phyloP scores from a whole-genome alignment of 768 basidiomycete genomes.

The Leccinum sublutescens region DNA sequence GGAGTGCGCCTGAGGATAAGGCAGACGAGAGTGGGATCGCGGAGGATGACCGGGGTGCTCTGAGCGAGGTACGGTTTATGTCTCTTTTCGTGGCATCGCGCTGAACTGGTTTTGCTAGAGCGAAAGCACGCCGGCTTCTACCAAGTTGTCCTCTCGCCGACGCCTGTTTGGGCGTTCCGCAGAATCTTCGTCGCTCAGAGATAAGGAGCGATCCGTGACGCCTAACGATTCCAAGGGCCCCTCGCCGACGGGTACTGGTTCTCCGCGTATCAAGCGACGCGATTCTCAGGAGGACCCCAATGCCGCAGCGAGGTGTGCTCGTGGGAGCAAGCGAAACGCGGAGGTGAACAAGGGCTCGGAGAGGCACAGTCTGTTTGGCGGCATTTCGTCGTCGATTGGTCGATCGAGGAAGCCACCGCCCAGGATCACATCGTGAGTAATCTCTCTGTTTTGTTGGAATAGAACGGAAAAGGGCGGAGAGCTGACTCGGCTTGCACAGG shows the following conservation, averaged over 20 bases:
- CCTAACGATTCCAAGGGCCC: slow-evolving; percentile 28
- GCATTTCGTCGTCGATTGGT: slow-evolving; percentile 55
- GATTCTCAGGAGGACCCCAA: slow-evolving; percentile 26
- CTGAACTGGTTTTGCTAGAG: slow-evolving; percentile 36
- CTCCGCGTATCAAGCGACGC: slow-evolving; percentile 20
- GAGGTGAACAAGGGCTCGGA: slow-evolving; percentile 50
- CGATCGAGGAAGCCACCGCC: slow-evolving; percentile 82
- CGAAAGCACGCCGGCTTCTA: slow-evolving; percentile 41
- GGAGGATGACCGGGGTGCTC: slow-evolving; percentile 52
- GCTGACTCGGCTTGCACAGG: slow-evolving; percentile 17
- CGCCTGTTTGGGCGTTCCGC: slow-evolving; percentile 63
- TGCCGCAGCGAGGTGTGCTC: slow-evolving; percentile 35
- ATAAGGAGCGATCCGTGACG: slow-evolving; percentile 35
- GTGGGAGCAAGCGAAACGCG: slow-evolving; percentile 45
- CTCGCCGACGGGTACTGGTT: slow-evolving; percentile 23
- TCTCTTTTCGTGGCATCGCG: slow-evolving; percentile 2
- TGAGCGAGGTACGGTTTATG: slow-evolving; percentile 62
- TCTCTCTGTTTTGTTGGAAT: slow-evolving; percentile 2
- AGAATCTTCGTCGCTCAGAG: slow-evolving; percentile 32
- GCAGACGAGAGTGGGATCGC: slow-evolving; percentile 24
- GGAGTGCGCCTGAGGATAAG: slow-evolving; percentile 39
- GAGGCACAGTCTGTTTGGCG: slow-evolving; percentile 82
- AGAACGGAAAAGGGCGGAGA: neutral
- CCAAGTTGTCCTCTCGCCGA: slow-evolving; percentile 40
- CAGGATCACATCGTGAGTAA: slow-evolving; percentile 59